These are phyloP conservation scores for Orbilia brochopaga DNA, from an alignment of 2,329 filamentous ascomycete genomes.

Conservation along the genomic window DNA sequence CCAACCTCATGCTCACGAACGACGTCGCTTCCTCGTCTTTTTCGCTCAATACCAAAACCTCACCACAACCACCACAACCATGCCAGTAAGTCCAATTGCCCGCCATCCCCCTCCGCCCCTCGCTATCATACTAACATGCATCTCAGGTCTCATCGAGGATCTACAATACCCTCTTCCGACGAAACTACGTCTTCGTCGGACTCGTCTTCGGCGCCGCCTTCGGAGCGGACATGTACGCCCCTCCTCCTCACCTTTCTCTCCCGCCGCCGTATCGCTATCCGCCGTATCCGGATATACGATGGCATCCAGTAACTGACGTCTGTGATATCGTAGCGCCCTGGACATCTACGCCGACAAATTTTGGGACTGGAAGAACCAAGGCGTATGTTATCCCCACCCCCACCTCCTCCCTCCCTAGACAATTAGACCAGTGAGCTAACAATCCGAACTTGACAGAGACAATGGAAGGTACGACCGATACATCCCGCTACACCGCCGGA, in stretches of 20 bases:
- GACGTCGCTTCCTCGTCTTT: background rate
- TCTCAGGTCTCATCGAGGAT: slow-evolving; percentile 52
- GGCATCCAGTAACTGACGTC: slow-evolving; percentile 50
- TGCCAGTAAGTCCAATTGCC: background rate
- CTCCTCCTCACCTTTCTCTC: slow-evolving; percentile 14
- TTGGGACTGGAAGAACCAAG: slow-evolving; percentile 90
- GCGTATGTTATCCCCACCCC: slow-evolving; percentile 75
- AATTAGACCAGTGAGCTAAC: slow-evolving; percentile 14
- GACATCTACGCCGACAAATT: slow-evolving; percentile 80
- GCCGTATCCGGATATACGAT: background rate
- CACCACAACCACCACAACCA: background rate
- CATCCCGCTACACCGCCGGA: background rate
- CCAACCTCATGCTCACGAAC: too few species aligned
- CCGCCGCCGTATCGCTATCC: background rate
- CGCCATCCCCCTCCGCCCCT: background rate
- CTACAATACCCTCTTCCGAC: slow-evolving; percentile 78
- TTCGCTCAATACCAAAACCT: background rate
- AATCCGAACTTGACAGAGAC: slow-evolving; percentile 36
- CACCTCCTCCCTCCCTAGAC: background rate
- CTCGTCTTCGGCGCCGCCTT: slow-evolving; percentile 87
- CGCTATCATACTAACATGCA: background rate
- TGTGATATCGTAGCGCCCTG: slow-evolving; percentile 76
- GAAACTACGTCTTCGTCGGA: slow-evolving; percentile 85
- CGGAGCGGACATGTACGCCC: slow-evolving; percentile 87
- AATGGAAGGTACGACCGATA: slow-evolving; percentile 53